A percentile compares a stretch with the other conserved stretches of the same genome.
Evolutionary conservation across 176 grass and related monocot species (phyloP).

Genomic region (Thalia dealbata): DNA sequence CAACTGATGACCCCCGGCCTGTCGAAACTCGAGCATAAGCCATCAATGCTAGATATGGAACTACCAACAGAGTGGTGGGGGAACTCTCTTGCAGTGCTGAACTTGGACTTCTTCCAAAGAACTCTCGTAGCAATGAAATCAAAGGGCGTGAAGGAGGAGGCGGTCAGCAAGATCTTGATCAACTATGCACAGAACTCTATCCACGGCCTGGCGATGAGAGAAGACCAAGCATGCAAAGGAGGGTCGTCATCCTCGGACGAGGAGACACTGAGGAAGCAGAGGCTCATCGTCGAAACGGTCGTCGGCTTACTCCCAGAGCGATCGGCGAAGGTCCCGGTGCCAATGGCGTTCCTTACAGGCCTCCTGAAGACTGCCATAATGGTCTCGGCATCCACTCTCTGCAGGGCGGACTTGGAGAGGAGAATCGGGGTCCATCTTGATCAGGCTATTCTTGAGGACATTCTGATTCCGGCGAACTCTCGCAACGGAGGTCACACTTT

Average conservation of each 20-base stretch:
- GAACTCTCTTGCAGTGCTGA: neutral
- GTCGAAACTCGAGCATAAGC: neutral
- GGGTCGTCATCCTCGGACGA: neutral
- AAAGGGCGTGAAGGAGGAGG: conserved; percentile 7
- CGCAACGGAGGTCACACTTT: neutral
- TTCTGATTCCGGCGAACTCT: neutral
- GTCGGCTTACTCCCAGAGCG: neutral
- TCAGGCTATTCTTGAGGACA: neutral
- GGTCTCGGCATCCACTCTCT: conserved; percentile 2
- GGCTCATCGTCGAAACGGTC: neutral
- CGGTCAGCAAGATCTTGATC: neutral
- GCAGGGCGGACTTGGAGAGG: neutral
- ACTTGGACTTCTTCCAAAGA: conserved; percentile 11
- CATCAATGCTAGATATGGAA: neutral
- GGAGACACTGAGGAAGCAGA: neutral
- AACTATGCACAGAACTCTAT: conserved; percentile 10
- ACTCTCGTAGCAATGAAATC: conserved; percentile 5
- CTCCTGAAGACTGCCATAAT: conserved; percentile 4
- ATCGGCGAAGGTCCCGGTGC: neutral
- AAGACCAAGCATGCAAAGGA: neutral
- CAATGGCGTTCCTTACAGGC: conserved; percentile 3
- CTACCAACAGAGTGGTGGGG: conserved; percentile 1
- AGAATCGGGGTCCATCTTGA: conserved; percentile 1
- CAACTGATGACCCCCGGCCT: neutral
- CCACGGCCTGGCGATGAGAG: neutral